Base-by-base conservation (phyloP, 2,329 filamentous ascomycete genomes). In the Trichoderma atrobrunneum region DNA sequence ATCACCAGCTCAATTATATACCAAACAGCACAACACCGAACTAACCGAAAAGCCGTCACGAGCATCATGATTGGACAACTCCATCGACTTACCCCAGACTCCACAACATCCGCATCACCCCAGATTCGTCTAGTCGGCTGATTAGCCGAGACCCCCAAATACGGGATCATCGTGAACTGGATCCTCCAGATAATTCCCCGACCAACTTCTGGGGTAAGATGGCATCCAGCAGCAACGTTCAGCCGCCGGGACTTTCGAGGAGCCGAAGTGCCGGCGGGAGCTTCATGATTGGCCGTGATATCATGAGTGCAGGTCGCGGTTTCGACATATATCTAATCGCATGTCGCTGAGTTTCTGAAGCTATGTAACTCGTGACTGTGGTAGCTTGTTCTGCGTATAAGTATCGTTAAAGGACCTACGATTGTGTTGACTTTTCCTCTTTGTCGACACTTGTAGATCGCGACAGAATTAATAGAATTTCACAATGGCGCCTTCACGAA, bases 401-500 rank as follows among this genome's bases (percentile, higher is more conserved):
- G 63, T 66, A 26, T 26, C 36, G 26, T 54, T 34, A 18, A 3
- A n/a, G n/a, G 8, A 24, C 30, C 30, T 39, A 28, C 30, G 1
- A n/a, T 14, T 39, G 24, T 11, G 12, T n/a, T 26, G 18, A 3
- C 24, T 60, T 34, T 8, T 28, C 14, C 5, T n/a, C 18, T 18
- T 34, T 8, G 36, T 39, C 36, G 1, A 18, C 16, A 24, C 8
- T 30, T 7, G 6, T 14, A 59, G 18, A 7, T 59, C 1, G 18
- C 32, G 21, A 32, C n/a, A 57, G 18, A 24, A 14, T 43, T 10
- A 16, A n/a, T 8, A 54, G 34, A 39, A 18, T 39, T 32, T 61
- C 70, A 68, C 54, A 26, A 72, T 72, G 70, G 56, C 70, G 14
- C 64, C 70, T 24, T 72, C 70, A 72, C 64, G 62, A 11, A 70